These are phyloP conservation scores for Phytopythium litorale DNA, from an alignment of 352 stramenopile species.

Conservation along the genomic window DNA sequence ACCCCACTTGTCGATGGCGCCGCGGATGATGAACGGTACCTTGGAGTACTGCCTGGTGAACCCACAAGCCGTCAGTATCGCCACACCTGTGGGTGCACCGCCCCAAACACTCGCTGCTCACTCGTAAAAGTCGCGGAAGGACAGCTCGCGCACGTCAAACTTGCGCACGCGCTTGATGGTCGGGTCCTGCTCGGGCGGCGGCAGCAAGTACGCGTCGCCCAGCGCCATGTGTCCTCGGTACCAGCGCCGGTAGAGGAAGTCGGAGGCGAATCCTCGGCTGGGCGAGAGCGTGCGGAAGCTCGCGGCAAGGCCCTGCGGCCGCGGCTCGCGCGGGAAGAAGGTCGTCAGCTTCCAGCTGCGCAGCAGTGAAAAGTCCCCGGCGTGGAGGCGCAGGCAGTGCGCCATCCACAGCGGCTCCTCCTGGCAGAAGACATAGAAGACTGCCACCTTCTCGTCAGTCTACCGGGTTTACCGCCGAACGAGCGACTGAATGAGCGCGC, in stretches of 20 bases:
- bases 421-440: conserved; percentile 73
- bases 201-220: conserved; percentile 41
- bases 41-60: conserved; percentile 51
- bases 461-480: not conserved
- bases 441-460: not conserved
- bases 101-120: conserved; percentile 14
- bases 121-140: conserved; percentile 75
- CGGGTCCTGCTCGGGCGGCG: conserved; percentile 34
- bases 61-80: not conserved
- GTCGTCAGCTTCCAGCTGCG: conserved; percentile 74
- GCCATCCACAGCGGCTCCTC: conserved; percentile 84
- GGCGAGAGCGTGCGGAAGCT: conserved; percentile 7
- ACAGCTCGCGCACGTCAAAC: conserved; percentile 51
- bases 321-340: conserved; percentile 61
- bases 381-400: conserved; percentile 67
- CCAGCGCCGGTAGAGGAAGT: conserved; percentile 87
- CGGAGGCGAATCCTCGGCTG: conserved; percentile 53
- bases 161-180: conserved; percentile 45
- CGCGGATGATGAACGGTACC: conserved; percentile 69
- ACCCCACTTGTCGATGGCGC: conserved; percentile 69
- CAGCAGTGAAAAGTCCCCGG: conserved; percentile 62
- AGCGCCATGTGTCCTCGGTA: conserved; percentile 77
- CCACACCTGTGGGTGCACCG: not conserved
- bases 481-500: not conserved
- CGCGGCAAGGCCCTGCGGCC: conserved; percentile 19